A percentile compares a stretch with the other conserved stretches of the same genome.
These are phyloP conservation scores for Boletus patriciae DNA, from an alignment of 768 basidiomycete species.

Conservation along the genomic window DNA sequence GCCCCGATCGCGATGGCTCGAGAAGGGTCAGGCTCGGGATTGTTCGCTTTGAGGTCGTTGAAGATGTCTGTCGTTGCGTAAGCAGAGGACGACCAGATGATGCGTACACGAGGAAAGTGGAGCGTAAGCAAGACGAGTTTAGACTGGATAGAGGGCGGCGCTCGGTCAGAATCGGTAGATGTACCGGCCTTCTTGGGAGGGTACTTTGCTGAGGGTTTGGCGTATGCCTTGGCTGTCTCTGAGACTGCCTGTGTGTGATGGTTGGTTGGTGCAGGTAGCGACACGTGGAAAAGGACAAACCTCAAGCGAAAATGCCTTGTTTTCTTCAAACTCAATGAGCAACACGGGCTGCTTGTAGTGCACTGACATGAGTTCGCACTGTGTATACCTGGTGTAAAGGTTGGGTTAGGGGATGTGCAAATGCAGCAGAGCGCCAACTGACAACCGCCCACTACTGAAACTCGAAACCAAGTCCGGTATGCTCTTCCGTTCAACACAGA, in stretches of 20 bases:
- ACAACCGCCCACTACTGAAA: conserved; percentile 94
- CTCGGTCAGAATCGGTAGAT: conserved; percentile 28
- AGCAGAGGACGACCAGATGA: conserved; percentile 97
- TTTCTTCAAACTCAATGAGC: conserved; percentile 96
- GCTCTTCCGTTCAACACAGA: conserved; percentile 96
- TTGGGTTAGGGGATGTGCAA: neutral
- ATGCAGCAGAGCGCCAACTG: conserved; percentile 35
- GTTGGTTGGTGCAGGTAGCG: neutral
- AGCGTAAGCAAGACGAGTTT: conserved; percentile 89
- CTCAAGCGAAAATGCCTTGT: conserved; percentile 91
- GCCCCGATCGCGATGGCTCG: conserved; percentile 80
- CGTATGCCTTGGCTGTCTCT: conserved; percentile 62
- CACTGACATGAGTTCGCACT: conserved; percentile 95
- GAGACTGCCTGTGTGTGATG: conserved; percentile 49
- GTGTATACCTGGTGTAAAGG: conserved; percentile 69
- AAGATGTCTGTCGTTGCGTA: conserved; percentile 92
- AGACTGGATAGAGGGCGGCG: conserved; percentile 71
- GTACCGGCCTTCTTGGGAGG: conserved; percentile 45
- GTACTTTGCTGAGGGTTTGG: conserved; percentile 58
- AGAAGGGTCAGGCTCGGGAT: conserved; percentile 75
- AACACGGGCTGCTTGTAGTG: conserved; percentile 94
- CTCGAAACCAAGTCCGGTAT: conserved; percentile 89
- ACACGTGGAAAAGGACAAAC: conserved; percentile 41
- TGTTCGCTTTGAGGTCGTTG: conserved; percentile 81
- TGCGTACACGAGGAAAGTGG: conserved; percentile 86